Base-by-base conservation (phyloP, 1,284 basidiomycete species). In the Cystobasidiaceae sp. region DNA sequence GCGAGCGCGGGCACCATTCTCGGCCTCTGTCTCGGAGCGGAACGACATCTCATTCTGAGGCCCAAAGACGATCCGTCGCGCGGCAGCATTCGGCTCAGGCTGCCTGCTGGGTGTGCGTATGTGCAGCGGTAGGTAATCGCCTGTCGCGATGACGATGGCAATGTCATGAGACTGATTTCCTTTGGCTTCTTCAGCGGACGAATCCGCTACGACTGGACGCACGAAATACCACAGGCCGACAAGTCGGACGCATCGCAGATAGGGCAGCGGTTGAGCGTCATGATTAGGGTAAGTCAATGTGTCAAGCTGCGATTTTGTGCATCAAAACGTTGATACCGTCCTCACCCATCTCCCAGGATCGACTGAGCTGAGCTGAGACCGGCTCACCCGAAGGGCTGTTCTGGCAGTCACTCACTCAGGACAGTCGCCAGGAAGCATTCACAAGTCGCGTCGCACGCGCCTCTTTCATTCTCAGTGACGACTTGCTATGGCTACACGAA, bases 1-100 rank as follows among this genome's bases (percentile, higher is more conserved):
- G 88, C 90, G 6, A 89, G 87, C 73, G 90, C 91, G 2, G 80
- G 81, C 17, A 88, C 88, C 81, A 93, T 93, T 57, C 77, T 90
- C 43, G 91, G 89, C n/a, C 82, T 89, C 33, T 87, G 86, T 69
- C 79, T 93, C 37, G 91, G 91, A 25, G 82, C 83, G 6, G 79
- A 83, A 59, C 80, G 90, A 61, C 76, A 83, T 25, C 76, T 93
- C 67, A 80, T 83, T 55, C 80, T 93, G 77, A 81, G 85, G 71
- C 77, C 58, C 11, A 70, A 78, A 57, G 71, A 73, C 52, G 76
- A 73, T 9, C 39, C 66, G 67, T 43, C 56, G 13, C 57, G 59
- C 17, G 73, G 78, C 34, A 72, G 73, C 27, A 83, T 84, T 71
- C 82, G 85, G 25, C 71, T 86, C 32, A 67, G 79, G 28, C 78